Evolutionary conservation across 352 stramenopile species (phyloP).

Genomic region (Discostella stelligera): DNA sequence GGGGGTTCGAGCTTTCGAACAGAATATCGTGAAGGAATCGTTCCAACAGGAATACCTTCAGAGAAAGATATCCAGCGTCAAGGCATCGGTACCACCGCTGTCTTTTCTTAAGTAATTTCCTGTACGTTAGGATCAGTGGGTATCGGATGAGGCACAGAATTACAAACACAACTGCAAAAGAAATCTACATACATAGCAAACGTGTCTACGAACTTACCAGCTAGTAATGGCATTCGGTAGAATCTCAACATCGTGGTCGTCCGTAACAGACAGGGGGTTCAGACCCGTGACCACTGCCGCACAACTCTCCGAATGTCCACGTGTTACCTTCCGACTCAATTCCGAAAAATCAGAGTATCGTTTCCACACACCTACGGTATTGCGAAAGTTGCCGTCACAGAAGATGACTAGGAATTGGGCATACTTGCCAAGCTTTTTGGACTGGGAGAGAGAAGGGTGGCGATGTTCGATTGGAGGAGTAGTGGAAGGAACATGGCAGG

Average conservation of each 20-base stretch:
- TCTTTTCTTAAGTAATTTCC: slow-evolving; percentile 78
- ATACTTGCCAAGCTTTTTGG: slow-evolving; percentile 75
- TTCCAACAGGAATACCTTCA: slow-evolving; percentile 86
- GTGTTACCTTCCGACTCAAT: slow-evolving; percentile 66
- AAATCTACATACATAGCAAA: neutral
- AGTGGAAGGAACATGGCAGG: neutral
- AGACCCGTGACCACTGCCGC: slow-evolving; percentile 67
- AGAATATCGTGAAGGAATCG: slow-evolving; percentile 85
- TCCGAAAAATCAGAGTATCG: slow-evolving; percentile 83
- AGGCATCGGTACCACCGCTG: slow-evolving; percentile 84
- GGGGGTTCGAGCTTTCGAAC: slow-evolving; percentile 82
- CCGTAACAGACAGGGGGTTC: slow-evolving; percentile 63
- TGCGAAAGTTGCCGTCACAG: slow-evolving; percentile 74
- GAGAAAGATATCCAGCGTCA: slow-evolving; percentile 83
- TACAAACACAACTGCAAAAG: neutral
- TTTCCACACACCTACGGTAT: slow-evolving; percentile 83
- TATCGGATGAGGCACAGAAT: neutral
- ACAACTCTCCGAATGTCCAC: slow-evolving; percentile 66
- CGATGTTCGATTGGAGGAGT: neutral
- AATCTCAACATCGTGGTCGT: slow-evolving; percentile 71
- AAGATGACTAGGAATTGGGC: slow-evolving; percentile 83
- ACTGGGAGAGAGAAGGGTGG: slow-evolving; percentile 33
- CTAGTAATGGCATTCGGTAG: slow-evolving; percentile 79
- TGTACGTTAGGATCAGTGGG: slow-evolving; percentile 1
- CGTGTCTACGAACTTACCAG: slow-evolving; percentile 31